Evolutionary conservation across 257 asterid species (phyloP).

Genomic region (Agastache rugosa): DNA sequence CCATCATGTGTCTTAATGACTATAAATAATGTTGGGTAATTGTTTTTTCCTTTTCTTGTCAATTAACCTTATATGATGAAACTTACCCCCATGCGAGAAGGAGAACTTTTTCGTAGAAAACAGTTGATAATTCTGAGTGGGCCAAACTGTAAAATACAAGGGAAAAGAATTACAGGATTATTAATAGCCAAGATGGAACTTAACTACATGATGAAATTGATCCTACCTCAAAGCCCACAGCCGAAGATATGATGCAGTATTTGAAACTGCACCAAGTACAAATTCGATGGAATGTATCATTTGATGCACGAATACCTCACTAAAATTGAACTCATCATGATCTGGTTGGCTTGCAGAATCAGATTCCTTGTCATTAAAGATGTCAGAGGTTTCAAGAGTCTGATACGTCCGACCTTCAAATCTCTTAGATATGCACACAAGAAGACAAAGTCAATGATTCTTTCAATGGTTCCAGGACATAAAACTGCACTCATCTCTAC

Average conservation of each 20-base stretch:
- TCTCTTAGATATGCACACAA: conserved; percentile 57
- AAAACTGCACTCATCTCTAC: background rate
- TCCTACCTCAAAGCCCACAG: conserved; percentile 92
- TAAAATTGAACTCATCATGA: conserved; percentile 78
- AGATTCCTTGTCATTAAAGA: conserved; percentile 68
- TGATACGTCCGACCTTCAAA: conserved; percentile 90
- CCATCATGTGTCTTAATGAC: background rate
- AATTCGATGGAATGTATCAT: conserved; percentile 96
- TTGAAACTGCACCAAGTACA: conserved; percentile 94
- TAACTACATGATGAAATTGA: conserved; percentile 23
- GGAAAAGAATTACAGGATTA: conserved; percentile 25
- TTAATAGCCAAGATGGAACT: conserved; percentile 31
- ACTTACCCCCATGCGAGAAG: conserved; percentile 95
- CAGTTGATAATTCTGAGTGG: conserved; percentile 91
- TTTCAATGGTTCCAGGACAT: conserved; percentile 25
- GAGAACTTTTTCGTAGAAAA: conserved; percentile 89
- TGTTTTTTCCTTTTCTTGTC: background rate
- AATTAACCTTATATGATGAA: background rate
- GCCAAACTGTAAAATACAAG: conserved; percentile 69
- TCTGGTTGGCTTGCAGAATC: conserved; percentile 67
- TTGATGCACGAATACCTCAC: conserved; percentile 95
- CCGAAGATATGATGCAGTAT: conserved; percentile 94
- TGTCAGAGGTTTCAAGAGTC: conserved; percentile 76
- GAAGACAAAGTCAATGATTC: conserved; percentile 29
- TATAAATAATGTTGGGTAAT: no score